These are phyloP conservation scores for Apiospora aurea DNA, from an alignment of 2,329 filamentous ascomycete species.

Conservation along the genomic window DNA sequence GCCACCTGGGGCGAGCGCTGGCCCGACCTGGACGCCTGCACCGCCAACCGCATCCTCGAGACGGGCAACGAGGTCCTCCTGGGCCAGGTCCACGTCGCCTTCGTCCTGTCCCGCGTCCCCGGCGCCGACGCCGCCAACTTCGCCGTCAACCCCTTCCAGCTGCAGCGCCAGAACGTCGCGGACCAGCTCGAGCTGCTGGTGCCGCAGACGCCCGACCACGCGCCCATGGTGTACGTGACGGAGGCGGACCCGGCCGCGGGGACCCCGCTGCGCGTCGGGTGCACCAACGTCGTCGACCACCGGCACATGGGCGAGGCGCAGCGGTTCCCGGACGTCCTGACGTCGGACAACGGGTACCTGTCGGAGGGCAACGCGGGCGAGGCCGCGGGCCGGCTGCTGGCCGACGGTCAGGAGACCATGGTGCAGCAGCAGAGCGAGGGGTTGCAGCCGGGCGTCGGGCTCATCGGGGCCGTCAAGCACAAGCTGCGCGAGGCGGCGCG, in stretches of 20 bases:
- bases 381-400: not conserved
- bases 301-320: not conserved
- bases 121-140: not conserved
- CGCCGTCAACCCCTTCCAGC: not conserved
- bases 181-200: not conserved
- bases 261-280: not conserved
- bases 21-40: not conserved
- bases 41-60: not conserved
- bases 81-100: not conserved
- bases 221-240: not conserved
- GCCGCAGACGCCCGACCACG: not conserved
- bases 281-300: not conserved
- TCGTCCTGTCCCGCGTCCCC: not conserved
- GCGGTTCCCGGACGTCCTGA: not conserved
- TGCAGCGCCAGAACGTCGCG: too few species aligned
- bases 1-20: not conserved
- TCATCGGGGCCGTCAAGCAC: not conserved
- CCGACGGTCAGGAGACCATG: not conserved
- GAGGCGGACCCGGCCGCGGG: not conserved
- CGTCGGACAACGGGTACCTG: not conserved
- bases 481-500: not conserved
- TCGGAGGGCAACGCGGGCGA: not conserved
- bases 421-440: not conserved
- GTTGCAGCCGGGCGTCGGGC: not conserved
- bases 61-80: not conserved